Evolutionary conservation across 257 asterid genomes (phyloP).

Genomic region (Coffea canephora): DNA sequence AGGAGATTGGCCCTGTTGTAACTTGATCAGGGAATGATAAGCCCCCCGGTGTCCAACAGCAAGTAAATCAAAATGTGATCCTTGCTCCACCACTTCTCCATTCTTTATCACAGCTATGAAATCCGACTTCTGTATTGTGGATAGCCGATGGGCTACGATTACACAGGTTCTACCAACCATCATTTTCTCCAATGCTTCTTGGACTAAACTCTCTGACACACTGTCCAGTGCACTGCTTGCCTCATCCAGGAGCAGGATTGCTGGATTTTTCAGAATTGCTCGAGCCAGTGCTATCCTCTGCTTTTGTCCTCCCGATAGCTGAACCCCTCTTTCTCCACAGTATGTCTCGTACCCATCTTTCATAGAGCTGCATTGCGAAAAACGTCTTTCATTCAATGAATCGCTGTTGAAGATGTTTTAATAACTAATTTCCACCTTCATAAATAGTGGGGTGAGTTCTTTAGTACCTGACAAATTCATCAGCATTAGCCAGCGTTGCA

Average conservation of each 20-base stretch:
- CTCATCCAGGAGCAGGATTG: constrained; percentile 73
- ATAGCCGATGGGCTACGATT: constrained; percentile 62
- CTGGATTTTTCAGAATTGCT: constrained; percentile 65
- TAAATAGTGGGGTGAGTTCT: background rate
- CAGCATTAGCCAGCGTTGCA: constrained; percentile 65
- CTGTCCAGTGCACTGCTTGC: constrained; percentile 74
- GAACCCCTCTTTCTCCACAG: constrained; percentile 77
- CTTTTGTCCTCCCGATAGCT: constrained; percentile 77
- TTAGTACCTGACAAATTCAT: constrained; percentile 63
- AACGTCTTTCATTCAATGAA: background rate
- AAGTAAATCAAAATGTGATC: constrained; percentile 57
- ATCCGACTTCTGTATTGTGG: constrained; percentile 64
- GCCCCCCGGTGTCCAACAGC: constrained; percentile 41
- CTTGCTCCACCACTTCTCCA: constrained; percentile 68
- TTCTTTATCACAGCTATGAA: constrained; percentile 55
- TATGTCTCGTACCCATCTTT: constrained; percentile 57
- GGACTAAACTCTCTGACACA: constrained; percentile 56
- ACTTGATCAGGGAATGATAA: constrained; percentile 51
- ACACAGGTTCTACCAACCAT: constrained; percentile 62
- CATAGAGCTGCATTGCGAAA: constrained; percentile 41
- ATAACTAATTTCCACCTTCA: background rate
- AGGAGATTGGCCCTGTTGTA: constrained; percentile 37
- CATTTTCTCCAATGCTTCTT: constrained; percentile 62
- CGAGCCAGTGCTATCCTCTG: constrained; percentile 72
- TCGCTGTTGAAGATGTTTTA: background rate